A percentile compares a stretch with the other conserved stretches of the same genome.
phyloP scores from a whole-genome alignment of 2,329 filamentous ascomycete genomes.

The Xylariales sp. region DNA sequence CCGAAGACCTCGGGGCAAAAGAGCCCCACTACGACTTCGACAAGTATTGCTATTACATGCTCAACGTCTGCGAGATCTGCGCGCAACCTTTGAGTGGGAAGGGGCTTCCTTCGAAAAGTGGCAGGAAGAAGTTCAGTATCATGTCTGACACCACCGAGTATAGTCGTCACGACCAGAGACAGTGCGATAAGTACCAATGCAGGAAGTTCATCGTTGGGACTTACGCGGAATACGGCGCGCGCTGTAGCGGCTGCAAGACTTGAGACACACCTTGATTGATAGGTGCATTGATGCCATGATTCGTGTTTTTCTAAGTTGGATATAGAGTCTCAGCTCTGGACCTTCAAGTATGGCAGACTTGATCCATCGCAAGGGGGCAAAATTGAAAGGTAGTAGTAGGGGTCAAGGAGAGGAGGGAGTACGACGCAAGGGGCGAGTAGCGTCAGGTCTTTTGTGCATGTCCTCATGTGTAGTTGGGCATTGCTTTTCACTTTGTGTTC shows the following conservation, averaged over 20 bases:
- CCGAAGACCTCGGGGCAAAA: constrained; percentile 2
- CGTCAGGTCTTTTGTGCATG: too few relatives aligned
- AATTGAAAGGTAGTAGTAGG: too few relatives aligned
- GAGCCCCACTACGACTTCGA: constrained; percentile 5
- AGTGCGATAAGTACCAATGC: constrained; percentile 7
- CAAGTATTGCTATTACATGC: constrained; percentile 7
- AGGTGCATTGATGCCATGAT: background rate
- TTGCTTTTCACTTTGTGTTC: too few relatives aligned
- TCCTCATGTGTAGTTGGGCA: too few relatives aligned
- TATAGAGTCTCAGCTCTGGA: too few relatives aligned
- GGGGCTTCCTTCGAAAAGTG: background rate
- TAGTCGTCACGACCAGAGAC: constrained; percentile 1
- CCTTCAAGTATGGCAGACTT: too few relatives aligned
- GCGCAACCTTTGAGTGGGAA: constrained; percentile 1
- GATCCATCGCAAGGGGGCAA: too few relatives aligned
- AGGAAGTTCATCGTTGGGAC: constrained; percentile 6
- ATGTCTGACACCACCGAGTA: constrained; percentile 8
- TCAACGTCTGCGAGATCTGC: constrained; percentile 9
- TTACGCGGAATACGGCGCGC: constrained; percentile 5
- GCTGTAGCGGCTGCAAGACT: constrained; percentile 3
- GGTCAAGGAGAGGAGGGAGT: too few relatives aligned
- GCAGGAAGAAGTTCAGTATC: constrained; percentile 6
- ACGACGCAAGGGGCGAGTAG: too few relatives aligned
- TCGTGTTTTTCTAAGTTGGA: background rate
- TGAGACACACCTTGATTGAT: too few relatives aligned